Conservation (phyloP, 495 filamentous ascomycete genomes). For the Mytilinidion resinicola region DNA sequence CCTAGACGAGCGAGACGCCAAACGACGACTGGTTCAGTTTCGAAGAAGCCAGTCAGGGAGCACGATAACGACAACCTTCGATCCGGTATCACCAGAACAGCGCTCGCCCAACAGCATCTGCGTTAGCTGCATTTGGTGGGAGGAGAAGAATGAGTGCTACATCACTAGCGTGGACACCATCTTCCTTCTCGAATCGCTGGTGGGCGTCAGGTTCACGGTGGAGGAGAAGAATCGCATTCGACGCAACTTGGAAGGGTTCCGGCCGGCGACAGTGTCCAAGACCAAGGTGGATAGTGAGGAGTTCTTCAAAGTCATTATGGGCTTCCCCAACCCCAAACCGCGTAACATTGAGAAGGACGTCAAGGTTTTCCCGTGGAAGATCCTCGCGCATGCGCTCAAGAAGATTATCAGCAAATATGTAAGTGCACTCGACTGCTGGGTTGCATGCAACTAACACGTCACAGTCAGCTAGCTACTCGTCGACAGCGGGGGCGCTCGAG, state of each 20-base stretch:
- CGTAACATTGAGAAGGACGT: slow-evolving; percentile 98
- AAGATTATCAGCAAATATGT: slow-evolving; percentile 99
- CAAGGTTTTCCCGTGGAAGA: slow-evolving; percentile 95
- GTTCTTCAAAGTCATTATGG: slow-evolving; percentile 99
- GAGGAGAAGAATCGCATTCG: slow-evolving; percentile 97
- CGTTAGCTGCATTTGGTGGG: slow-evolving; percentile 61
- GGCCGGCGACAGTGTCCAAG: slow-evolving; percentile 86
- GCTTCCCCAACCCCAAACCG: slow-evolving; percentile 89
- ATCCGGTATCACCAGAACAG: slow-evolving; percentile 34
- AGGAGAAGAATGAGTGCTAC: slow-evolving; percentile 78
- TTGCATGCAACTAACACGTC: slow-evolving; percentile 1
- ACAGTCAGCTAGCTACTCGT: slow-evolving; percentile 37
- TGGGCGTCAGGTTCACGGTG: slow-evolving; percentile 76
- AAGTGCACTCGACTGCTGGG: slow-evolving; percentile 35
- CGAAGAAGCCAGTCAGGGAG: slow-evolving; percentile 57
- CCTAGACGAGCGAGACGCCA: slow-evolving; percentile 65
- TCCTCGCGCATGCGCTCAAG: slow-evolving; percentile 71
- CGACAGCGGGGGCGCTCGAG: slow-evolving; percentile 36
- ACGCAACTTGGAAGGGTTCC: slow-evolving; percentile 87
- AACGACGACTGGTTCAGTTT: slow-evolving; percentile 81
- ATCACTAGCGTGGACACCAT: slow-evolving; percentile 98
- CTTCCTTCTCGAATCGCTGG: slow-evolving; percentile 78
- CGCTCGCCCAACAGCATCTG: slow-evolving; percentile 36
- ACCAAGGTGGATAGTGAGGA: slow-evolving; percentile 83
- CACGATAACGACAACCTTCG: slow-evolving; percentile 37